Base-by-base conservation (phyloP, 768 basidiomycete species). In the Podaxis carcinomalis region DNA sequence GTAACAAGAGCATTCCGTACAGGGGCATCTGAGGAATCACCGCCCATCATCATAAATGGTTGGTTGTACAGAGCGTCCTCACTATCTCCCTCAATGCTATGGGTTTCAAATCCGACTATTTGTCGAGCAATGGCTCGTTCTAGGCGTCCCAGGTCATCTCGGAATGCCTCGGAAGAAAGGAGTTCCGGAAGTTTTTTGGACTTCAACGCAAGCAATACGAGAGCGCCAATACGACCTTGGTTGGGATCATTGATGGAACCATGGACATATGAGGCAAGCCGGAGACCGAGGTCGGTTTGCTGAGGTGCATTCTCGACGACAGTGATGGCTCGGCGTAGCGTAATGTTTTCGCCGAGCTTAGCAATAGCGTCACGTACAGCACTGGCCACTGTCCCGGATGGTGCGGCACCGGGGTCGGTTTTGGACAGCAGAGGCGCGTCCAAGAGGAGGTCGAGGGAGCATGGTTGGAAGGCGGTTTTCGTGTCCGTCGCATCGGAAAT, bases 81-180 rank as follows among this genome's bases (percentile, higher is more conserved):
- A 4, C 69, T 67, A 10, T 74, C 68, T 7, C 68, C 67, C 27
- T 68, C 72, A 19, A 93, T 75, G 0, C 75, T 77, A 14, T 74
- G 73, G 0, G 92, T 92, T 27, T 90, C 85, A 68, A 95, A 88
- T 2, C 93, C 95, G 21, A 86, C 85, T 54, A 93, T 87, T 73
- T 96, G 95, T 44, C 93, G 82, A 9, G 88, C 89, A n/a, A 96
- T 64, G 1, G 88, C 83, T 23, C 91, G 85, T 65, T 90, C 86
- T 13, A 96, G 77, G 46, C 80, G 78, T 35, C 77, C 77, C 16
- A 92, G 74, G 40, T 89, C 83, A n/a, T 75, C 70, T 27, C 77
- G 73, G 66, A 88, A 87, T n/a, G 68, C 69, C 51, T 79, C 71
- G 1, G 80, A 78, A 14, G 71, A 72, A 49, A 87, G 69, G 62